Percentiles rank a stretch among this genome's conserved stretches.
Conservation (phyloP, 106 monocot genomes). For the Dendrobium huoshanense region DNA sequence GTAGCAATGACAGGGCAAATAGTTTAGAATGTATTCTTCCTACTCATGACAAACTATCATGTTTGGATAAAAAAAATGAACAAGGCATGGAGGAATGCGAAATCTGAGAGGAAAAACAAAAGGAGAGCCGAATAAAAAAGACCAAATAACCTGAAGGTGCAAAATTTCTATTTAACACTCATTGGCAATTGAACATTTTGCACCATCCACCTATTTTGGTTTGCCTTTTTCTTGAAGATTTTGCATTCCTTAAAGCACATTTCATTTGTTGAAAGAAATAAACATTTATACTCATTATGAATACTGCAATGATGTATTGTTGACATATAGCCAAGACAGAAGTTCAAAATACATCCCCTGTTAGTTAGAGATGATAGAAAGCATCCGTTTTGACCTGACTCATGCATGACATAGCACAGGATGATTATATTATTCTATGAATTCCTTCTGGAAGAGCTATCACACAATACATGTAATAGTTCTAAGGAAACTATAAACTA, state of each 20-base stretch:
- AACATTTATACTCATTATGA: neutral
- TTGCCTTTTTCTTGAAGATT: no score
- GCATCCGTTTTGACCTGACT: neutral
- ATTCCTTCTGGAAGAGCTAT: neutral
- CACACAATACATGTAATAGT: neutral
- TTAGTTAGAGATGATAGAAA: neutral
- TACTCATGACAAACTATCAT: neutral
- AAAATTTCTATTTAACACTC: no score
- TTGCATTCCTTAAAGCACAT: neutral
- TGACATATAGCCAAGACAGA: neutral
- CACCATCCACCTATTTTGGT: no score
- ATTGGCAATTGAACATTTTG: no score
- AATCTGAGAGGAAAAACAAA: neutral
- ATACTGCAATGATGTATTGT: neutral
- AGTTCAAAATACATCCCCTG: neutral
- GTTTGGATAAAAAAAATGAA: neutral
- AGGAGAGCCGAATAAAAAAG: neutral
- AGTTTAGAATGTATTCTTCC: neutral
- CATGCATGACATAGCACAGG: no score
- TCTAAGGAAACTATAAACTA: neutral
- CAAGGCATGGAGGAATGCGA: neutral
- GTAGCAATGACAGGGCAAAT: slow-evolving; percentile 5
- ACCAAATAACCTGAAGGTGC: no score
- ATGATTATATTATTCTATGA: no score
- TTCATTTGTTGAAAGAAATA: neutral